Base-by-base conservation (phyloP, 2,329 filamentous ascomycete genomes). In the Leptodontidium sp. region DNA sequence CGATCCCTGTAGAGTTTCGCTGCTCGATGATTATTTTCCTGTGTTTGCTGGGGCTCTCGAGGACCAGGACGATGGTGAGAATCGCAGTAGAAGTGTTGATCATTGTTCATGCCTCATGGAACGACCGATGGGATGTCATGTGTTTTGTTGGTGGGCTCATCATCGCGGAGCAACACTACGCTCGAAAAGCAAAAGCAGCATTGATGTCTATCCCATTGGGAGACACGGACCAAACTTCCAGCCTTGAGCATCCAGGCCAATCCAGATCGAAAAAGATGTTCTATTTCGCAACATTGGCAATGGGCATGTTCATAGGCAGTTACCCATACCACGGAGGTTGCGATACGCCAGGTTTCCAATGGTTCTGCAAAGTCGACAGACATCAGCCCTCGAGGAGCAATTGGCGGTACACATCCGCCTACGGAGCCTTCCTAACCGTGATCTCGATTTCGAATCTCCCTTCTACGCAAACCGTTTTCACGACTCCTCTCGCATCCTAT, bases 401-500 rank as follows among this genome's bases (percentile, higher is more conserved):
- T n/a, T 57, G 26, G 53, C 32, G 32, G 32, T 38, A 57, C 29
- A 57, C 32, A 35, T 57, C 53, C 6, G 14, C 29, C 3, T 38
- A 57, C 17, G 32, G 53, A 12, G 53, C 53, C 5, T 57, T 35
- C 29, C 15, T 57, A 4, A 57, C 15, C 29, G 50, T 53, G 9
- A 53, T 53, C 29, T 35, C 53, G 4, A 45, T 50, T 24, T 61
- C 64, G 17, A 61, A 57, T 6, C 29, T 57, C 2, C 53, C 26
- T 57, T 35, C 53, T 83, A 80, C 90, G 11, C 85, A 84, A 78
- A 69, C 78, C 1, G 86, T 89, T 72, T 89, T 90, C 73, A 88
- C 88, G 74, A 82, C 80, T 0, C 80, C 80, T 21, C 83, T 88
- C 72, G 86, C 84, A 71, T 87, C 88, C 73, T 89, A 88, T 69